A percentile compares a stretch with the other conserved stretches of the same genome.
Conservation (phyloP, 192 early-diverging fungal genomes). For the Coemansia sp. region DNA sequence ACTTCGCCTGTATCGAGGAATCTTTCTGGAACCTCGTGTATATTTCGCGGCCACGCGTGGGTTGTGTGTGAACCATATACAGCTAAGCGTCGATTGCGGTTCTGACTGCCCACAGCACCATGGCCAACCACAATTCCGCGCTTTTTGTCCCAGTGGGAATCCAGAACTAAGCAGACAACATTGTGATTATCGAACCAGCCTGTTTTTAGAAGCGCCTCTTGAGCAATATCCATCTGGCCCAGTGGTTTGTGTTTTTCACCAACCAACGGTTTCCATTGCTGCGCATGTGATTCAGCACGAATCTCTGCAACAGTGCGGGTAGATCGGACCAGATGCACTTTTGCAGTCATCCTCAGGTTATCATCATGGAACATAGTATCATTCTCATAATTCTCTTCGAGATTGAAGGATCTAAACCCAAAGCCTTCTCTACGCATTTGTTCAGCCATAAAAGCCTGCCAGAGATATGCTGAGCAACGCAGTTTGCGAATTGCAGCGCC, state of each 20-base stretch:
- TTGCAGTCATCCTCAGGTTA: slow-evolving; percentile 52
- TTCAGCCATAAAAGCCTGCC: slow-evolving; percentile 73
- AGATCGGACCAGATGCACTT: slow-evolving; percentile 57
- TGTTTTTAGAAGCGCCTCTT: slow-evolving; percentile 53
- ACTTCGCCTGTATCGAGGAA: slow-evolving; percentile 58
- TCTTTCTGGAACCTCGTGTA: slow-evolving; percentile 59
- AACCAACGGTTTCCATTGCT: slow-evolving; percentile 55
- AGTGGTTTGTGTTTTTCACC: slow-evolving; percentile 37
- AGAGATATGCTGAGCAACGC: slow-evolving; percentile 64
- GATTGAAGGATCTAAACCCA: slow-evolving; percentile 64
- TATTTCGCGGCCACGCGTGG: slow-evolving; percentile 61
- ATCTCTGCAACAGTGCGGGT: slow-evolving; percentile 56
- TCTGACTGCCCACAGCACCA: slow-evolving; percentile 63
- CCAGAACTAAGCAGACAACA: slow-evolving; percentile 57
- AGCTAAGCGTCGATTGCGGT: slow-evolving; percentile 53
- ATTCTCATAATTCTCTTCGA: slow-evolving; percentile 57
- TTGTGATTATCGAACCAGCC: slow-evolving; percentile 44
- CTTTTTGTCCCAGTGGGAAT: slow-evolving; percentile 59
- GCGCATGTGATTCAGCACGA: slow-evolving; percentile 58
- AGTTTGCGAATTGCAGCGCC: slow-evolving; percentile 57
- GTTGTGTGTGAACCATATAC: slow-evolving; percentile 71
- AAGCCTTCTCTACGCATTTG: slow-evolving; percentile 68
- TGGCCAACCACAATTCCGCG: slow-evolving; percentile 59
- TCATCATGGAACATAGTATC: slow-evolving; percentile 57
- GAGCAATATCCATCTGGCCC: slow-evolving; percentile 53